Evolutionary conservation across 768 basidiomycete genomes (phyloP).

Genomic region (Lentinula sp.): DNA sequence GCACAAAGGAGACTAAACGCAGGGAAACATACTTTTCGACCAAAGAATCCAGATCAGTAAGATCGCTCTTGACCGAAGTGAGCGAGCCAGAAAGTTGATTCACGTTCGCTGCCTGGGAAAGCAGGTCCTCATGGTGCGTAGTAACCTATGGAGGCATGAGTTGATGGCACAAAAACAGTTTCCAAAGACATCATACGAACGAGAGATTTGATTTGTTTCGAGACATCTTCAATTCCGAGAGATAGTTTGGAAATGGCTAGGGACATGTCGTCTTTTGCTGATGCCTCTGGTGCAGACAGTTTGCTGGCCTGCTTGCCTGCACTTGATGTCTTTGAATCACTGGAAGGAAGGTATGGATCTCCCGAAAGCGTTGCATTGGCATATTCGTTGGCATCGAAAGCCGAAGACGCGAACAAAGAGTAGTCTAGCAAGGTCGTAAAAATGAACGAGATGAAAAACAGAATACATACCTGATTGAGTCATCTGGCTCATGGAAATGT

Average conservation of each 20-base stretch:
- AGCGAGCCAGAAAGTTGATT: conserved; percentile 68
- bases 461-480: background rate
- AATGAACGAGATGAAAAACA: background rate
- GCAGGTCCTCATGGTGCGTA: conserved; percentile 72
- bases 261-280: conserved; percentile 80
- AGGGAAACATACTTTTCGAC: conserved; percentile 60
- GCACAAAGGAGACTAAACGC: conserved; percentile 13
- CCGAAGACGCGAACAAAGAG: conserved; percentile 60
- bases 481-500: background rate
- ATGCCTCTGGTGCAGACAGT: conserved; percentile 39
- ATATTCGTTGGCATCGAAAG: conserved; percentile 86
- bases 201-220: conserved; percentile 81
- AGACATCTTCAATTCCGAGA: conserved; percentile 85
- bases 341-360: conserved; percentile 55
- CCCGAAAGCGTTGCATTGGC: conserved; percentile 88
- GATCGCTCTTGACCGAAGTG: conserved; percentile 56
- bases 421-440: conserved; percentile 44
- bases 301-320: conserved; percentile 21
- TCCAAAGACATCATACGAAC: conserved; percentile 34
- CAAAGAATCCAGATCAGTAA: conserved; percentile 69
- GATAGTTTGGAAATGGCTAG: conserved; percentile 85
- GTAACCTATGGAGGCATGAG: conserved; percentile 51
- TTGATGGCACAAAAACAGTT: background rate
- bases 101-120: conserved; percentile 78
- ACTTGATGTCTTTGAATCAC: conserved; percentile 24